Percentiles rank a stretch among this genome's conserved stretches.
phyloP scores from a whole-genome alignment of 2,329 filamentous ascomycete species.

The Sporothrix pseudoabietina region DNA sequence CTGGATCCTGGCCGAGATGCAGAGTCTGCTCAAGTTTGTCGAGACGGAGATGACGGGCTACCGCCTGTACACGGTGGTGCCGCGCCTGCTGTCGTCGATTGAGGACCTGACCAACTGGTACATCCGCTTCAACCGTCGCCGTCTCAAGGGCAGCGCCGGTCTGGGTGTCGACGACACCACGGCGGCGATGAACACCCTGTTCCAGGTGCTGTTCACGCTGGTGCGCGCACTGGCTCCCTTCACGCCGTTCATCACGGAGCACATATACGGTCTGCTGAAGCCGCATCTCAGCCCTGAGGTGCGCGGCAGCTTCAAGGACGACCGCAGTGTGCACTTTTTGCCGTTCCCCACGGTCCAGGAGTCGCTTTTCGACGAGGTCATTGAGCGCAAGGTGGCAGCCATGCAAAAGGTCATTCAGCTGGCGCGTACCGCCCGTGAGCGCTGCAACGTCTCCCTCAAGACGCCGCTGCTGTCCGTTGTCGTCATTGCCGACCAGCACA shows the following conservation, averaged over 20 bases:
- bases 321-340: conserved; percentile 89
- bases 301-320: conserved; percentile 63
- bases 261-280: conserved; percentile 83
- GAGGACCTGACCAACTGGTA: conserved; percentile 93
- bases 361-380: conserved; percentile 81
- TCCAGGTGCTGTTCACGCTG: conserved; percentile 88
- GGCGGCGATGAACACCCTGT: conserved; percentile 90
- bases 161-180: conserved; percentile 80
- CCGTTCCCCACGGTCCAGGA: conserved; percentile 84
- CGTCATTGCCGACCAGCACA: conserved; percentile 83
- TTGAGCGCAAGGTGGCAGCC: conserved; percentile 82
- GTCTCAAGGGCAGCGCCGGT: conserved; percentile 87
- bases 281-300: conserved; percentile 75
- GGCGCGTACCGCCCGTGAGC: conserved; percentile 81
- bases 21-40: conserved; percentile 87
- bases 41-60: conserved; percentile 77
- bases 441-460: conserved; percentile 82
- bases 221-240: conserved; percentile 89
- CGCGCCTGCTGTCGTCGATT: conserved; percentile 77
- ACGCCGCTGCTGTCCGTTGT: conserved; percentile 87
- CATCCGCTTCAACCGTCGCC: conserved; percentile 89
- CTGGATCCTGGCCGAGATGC: conserved; percentile 91
- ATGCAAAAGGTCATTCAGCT: conserved; percentile 98
- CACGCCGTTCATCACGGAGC: conserved; percentile 92
- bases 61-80: conserved; percentile 85